Percentiles rank a stretch among this genome's conserved stretches.
Evolutionary conservation across 208 protist genomes (phyloP).

Genomic region (Phytomonas sp.): DNA sequence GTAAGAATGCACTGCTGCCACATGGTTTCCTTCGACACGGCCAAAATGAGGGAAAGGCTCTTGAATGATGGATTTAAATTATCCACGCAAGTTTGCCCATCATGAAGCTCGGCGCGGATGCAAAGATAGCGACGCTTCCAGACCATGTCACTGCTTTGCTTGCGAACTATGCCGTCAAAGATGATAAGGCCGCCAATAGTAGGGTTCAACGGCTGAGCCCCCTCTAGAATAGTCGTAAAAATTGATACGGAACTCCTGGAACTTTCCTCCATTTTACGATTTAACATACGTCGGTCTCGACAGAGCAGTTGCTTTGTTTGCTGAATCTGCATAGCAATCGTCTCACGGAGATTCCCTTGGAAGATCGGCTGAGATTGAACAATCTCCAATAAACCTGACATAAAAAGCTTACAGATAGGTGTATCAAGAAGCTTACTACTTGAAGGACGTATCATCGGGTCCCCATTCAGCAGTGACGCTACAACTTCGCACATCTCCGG

Average conservation of each 20-base stretch:
- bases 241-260: constrained; percentile 26
- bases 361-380: constrained; percentile 61
- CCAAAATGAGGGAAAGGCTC: constrained; percentile 54
- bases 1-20: constrained; percentile 73
- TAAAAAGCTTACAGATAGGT: constrained; percentile 66
- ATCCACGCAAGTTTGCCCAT: constrained; percentile 31
- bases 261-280: constrained; percentile 50
- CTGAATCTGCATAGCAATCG: constrained; percentile 49
- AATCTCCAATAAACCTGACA: constrained; percentile 68
- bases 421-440: constrained; percentile 61
- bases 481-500: constrained; percentile 60
- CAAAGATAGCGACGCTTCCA: constrained; percentile 76
- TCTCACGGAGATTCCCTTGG: constrained; percentile 42
- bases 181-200: constrained; percentile 45
- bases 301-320: constrained; percentile 47
- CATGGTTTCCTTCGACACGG: constrained; percentile 70
- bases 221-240: constrained; percentile 58
- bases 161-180: constrained; percentile 51
- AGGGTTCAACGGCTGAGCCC: constrained; percentile 43
- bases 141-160: constrained; percentile 70
- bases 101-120: constrained; percentile 52
- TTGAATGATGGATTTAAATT: constrained; percentile 57
- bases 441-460: constrained; percentile 42
- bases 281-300: constrained; percentile 31
- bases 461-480: constrained; percentile 35